Evolutionary conservation across 2,329 filamentous ascomycete species (phyloP), one percentile per base, ranked within the genome.

Genomic region (Botrytis galanthina): DNA sequence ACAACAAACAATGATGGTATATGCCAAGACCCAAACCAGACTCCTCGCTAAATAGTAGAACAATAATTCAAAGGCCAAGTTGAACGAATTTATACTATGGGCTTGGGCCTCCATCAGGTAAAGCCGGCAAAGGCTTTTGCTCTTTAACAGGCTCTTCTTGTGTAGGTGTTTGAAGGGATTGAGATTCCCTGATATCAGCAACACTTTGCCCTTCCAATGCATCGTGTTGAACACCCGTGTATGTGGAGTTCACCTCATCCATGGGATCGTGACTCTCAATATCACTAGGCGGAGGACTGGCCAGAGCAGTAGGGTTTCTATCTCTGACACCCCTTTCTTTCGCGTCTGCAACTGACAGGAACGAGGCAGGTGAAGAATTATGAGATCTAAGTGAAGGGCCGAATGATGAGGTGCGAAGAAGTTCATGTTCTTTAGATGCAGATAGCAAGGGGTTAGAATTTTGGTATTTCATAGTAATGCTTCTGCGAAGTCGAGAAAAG

Each of bases 401-500:
- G 22, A 69, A 69, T 44, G 66, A 69, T 32, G 66, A 69, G 48
- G 66, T 69, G 48, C 66, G 66, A 57, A 69, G 66, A 29, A 69
- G 48, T 69, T 69, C 35, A 42, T 57, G 48, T 69, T 69, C 66
- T 44, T 42, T 69, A 1, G 66, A 69, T 44, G 66, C 66, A 42
- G 66, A 59, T 42, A 69, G 39, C 37, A 57, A 57, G 20, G 66
- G 66, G 10, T 42, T 69, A 42, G 66, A 44, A 32, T 32, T 57
- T 18, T 69, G 66, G 48, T 69, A 69, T 37, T 57, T 69, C 66
- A 69, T 69, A 16, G 66, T 57, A n/a, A 69, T 69, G n/a, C 66
- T 69, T 57, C 66, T 69, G 37, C 66, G 66, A 69, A 69, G 66
- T 39, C 66, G 66, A 69, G 66, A 69, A 69, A 69, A 69, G n/a